phyloP scores from a whole-genome alignment of 352 stramenopile genomes.

The Globisporangium alternatum region DNA sequence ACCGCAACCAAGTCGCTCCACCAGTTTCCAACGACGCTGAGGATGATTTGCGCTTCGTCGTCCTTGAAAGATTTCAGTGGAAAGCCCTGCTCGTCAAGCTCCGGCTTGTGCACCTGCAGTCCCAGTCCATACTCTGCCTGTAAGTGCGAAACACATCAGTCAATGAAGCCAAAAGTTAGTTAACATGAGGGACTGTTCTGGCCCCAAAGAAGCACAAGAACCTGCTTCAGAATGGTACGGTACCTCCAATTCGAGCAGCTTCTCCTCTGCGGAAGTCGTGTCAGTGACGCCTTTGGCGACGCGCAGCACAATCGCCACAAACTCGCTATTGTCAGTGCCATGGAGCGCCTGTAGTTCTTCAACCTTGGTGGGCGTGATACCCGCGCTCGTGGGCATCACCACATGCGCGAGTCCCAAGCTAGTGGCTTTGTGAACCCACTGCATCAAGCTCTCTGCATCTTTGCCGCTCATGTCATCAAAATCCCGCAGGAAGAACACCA shows the following conservation, averaged over 20 bases:
- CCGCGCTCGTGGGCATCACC: conserved; percentile 36
- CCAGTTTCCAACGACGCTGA: conserved; percentile 56
- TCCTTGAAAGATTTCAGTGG: background rate
- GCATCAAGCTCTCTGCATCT: conserved; percentile 34
- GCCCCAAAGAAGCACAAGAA: too few species aligned
- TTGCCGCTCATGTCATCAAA: conserved; percentile 43
- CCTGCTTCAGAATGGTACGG: too few species aligned
- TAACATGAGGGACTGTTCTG: too few species aligned
- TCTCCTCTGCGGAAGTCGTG: conserved; percentile 37
- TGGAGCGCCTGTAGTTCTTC: conserved; percentile 35
- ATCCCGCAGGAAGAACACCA: conserved; percentile 60
- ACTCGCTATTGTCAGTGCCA: conserved; percentile 28
- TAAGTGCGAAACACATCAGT: background rate
- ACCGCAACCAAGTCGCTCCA: conserved; percentile 57
- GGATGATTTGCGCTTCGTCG: conserved; percentile 36
- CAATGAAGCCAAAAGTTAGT: background rate
- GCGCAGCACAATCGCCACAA: conserved; percentile 65
- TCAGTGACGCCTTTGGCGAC: conserved; percentile 49
- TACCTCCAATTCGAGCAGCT: conserved; percentile 44
- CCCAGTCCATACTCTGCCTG: conserved; percentile 10
- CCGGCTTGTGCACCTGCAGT: conserved; percentile 7
- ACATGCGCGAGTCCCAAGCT: conserved; percentile 49
- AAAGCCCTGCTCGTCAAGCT: background rate
- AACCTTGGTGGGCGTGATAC: conserved; percentile 49
- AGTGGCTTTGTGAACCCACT: conserved; percentile 53